These are phyloP conservation scores for Beauveria medogensis DNA, from an alignment of 2,329 filamentous ascomycete species.

Conservation along the genomic window DNA sequence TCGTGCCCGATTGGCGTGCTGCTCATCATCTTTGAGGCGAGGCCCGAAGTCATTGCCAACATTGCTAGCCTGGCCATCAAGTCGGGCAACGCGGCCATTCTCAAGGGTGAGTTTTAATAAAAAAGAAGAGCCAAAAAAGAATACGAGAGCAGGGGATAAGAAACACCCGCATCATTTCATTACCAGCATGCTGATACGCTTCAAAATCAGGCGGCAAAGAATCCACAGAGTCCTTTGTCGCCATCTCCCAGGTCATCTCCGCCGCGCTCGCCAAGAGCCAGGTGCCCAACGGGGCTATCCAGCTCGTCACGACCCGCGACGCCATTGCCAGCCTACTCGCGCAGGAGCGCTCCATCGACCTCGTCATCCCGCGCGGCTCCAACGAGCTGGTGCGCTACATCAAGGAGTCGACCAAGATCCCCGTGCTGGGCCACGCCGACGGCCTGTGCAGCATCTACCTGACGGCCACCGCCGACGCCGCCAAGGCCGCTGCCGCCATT, in stretches of 20 bases:
- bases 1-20: constrained; percentile 96
- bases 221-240: constrained; percentile 87
- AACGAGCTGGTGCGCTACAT: constrained; percentile 88
- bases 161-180: background rate
- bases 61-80: constrained; percentile 94
- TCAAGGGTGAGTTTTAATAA: constrained; percentile 58
- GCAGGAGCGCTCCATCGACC: constrained; percentile 81
- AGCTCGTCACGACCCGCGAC: constrained; percentile 89
- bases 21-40: constrained; percentile 95
- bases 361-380: constrained; percentile 86
- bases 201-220: constrained; percentile 67
- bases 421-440: constrained; percentile 92
- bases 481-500: constrained; percentile 66
- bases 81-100: constrained; percentile 90
- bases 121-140: background rate
- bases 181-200: background rate
- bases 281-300: constrained; percentile 80
- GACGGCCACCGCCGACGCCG: constrained; percentile 64
- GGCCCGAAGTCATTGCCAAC: constrained; percentile 96
- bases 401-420: constrained; percentile 86
- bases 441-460: constrained; percentile 86
- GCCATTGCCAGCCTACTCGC: constrained; percentile 80
- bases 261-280: constrained; percentile 61
- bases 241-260: constrained; percentile 81
- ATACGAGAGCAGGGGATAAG: no score